Base-by-base conservation (phyloP, 495 filamentous ascomycete species). In the Xylona heveae region DNA sequence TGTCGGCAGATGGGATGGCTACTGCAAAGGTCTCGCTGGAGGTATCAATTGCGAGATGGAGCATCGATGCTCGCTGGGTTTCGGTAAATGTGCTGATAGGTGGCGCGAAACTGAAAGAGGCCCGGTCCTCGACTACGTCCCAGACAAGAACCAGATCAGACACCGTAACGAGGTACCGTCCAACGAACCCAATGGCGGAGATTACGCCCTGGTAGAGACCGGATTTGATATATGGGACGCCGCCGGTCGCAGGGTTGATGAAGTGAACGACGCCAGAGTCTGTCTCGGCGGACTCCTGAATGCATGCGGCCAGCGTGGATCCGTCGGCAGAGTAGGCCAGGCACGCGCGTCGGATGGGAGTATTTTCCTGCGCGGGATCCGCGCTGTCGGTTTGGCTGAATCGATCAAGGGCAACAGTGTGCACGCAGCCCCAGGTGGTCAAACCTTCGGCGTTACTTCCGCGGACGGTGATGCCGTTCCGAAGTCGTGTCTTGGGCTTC, bases 301-400 rank as follows among this genome's bases (percentile, higher is more conserved):
- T 31, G 55, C 35, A 33, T 3, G 41, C 72, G 19, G 80, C 88
- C 18, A 95, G 58, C 2, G 79, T 62, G 3, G 90, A 94, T 1
- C 81, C 83, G 50, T 97, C 88, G 34, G 75, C 64, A 1, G 85
- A 90, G 48, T 78, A 91, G 12, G 70, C 56, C 27, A 92, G 48
- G 28, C 28, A 24, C 37, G 40, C 14, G 33, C 43, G 35, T 19
- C 32, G 36, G 26, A 52, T 17, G 28, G 33, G 20, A 28, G 25
- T 31, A 27, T 35, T 28, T 2, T 36, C 12, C 29, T 12, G 41
- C 30, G 14, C 50, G 37, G 5, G 39, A 26, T 4, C 58, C 52
- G 23, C 58, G 47, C 9, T 50, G 32, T 29, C 55, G 48, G 16
- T 53, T 50, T 14, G n/a, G n/a, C n/a, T n/a, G n/a, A n/a, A n/a